phyloP scores from a whole-genome alignment of 345 rosid genomes.

The Camelina sativa region DNA sequence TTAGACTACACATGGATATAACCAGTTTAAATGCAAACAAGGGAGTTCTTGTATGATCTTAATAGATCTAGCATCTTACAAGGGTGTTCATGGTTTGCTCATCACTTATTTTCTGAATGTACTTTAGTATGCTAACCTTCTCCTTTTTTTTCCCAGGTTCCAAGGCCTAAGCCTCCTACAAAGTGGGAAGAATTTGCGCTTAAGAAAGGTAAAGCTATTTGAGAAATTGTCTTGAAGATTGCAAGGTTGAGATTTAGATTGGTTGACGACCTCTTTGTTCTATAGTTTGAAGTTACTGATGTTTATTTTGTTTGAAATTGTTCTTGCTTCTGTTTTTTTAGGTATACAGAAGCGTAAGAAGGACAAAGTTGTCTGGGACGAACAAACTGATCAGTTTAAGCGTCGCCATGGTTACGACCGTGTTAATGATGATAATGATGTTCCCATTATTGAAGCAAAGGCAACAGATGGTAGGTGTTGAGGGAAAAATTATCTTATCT shows the following conservation, averaged over 20 bases:
- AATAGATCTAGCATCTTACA: neutral
- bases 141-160: constrained; percentile 30
- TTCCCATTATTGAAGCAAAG: constrained; percentile 88
- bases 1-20: neutral
- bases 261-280: neutral
- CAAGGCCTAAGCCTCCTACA: constrained; percentile 48
- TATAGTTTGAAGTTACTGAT: neutral
- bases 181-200: constrained; percentile 49
- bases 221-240: constrained; percentile 7
- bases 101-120: neutral
- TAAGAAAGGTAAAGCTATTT: constrained; percentile 52
- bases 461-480: constrained; percentile 67
- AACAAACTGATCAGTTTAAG: constrained; percentile 84
- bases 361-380: constrained; percentile 85
- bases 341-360: constrained; percentile 86
- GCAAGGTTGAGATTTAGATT: constrained; percentile 7
- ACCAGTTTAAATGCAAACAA: neutral
- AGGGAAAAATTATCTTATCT: neutral
- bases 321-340: constrained; percentile 45
- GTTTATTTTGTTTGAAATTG: neutral
- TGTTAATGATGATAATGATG: constrained; percentile 83
- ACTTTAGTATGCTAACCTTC: constrained; percentile 15
- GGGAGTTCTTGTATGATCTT: neutral
- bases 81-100: neutral
- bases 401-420: constrained; percentile 91